A percentile compares a stretch with the other conserved stretches of the same genome.
These are phyloP conservation scores for Taxillus chinensis DNA, from an alignment of 164 flowering plant species.

Conservation along the genomic window DNA sequence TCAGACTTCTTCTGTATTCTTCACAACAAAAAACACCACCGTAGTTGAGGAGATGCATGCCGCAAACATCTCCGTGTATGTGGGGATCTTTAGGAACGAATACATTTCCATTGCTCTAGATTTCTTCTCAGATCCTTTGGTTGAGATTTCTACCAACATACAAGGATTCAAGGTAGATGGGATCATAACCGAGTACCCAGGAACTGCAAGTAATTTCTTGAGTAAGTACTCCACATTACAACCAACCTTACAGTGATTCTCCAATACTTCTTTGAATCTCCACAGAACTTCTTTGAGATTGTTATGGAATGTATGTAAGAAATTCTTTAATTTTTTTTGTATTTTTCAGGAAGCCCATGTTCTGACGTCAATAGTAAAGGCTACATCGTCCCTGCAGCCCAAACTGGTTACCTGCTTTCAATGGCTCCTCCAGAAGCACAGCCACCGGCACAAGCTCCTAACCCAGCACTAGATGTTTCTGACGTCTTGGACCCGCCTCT, in stretches of 20 bases:
- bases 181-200: slow-evolving; percentile 66
- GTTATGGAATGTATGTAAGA: no score
- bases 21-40: slow-evolving; percentile 26
- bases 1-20: slow-evolving; percentile 3
- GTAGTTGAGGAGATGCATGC: slow-evolving; percentile 42
- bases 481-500: slow-evolving; percentile 71
- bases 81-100: slow-evolving; percentile 51
- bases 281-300: no score
- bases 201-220: slow-evolving; percentile 59
- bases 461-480: slow-evolving; percentile 26
- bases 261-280: no score
- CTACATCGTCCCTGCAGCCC: slow-evolving; percentile 24
- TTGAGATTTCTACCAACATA: slow-evolving; percentile 45
- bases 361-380: slow-evolving; percentile 13
- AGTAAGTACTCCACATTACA: slow-evolving; percentile 38
- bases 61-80: slow-evolving; percentile 63
- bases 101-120: slow-evolving; percentile 43
- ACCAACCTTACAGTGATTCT: neutral
- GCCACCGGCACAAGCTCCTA: slow-evolving; percentile 46
- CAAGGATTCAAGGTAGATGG: slow-evolving; percentile 43
- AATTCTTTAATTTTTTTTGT: neutral
- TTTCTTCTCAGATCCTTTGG: slow-evolving; percentile 58
- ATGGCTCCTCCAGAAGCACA: slow-evolving; percentile 10
- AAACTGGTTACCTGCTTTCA: slow-evolving; percentile 26
- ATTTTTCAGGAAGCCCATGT: slow-evolving; percentile 55